Evolutionary conservation across 345 rosid species (phyloP).

Genomic region (Xanthoceras sorbifolium): DNA sequence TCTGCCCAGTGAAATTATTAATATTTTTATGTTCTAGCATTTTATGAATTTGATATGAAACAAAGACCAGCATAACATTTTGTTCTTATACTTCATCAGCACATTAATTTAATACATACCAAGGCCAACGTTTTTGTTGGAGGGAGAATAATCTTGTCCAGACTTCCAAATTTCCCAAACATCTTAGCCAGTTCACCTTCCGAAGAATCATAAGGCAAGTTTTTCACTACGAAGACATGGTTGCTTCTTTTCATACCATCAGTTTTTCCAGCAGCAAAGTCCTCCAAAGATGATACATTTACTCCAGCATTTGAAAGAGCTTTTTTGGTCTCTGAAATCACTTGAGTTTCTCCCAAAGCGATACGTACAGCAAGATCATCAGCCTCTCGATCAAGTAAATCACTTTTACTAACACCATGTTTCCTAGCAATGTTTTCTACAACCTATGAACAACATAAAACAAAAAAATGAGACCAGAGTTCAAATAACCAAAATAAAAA

Average conservation of each 20-base stretch:
- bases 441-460: conserved; percentile 44
- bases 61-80: too few relatives aligned
- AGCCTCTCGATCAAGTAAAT: conserved; percentile 82
- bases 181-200: conserved; percentile 77
- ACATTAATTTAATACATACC: conserved; percentile 45
- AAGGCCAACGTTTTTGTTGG: conserved; percentile 86
- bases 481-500: conserved; percentile 8
- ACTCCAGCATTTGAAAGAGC: conserved; percentile 81
- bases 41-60: too few relatives aligned
- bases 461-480: conserved; percentile 1
- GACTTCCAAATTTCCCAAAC: conserved; percentile 83
- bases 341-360: conserved; percentile 97
- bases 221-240: conserved; percentile 79
- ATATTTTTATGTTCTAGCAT: too few relatives aligned
- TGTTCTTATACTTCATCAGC: too few relatives aligned
- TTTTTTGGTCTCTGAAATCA: conserved; percentile 85
- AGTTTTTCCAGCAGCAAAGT: conserved; percentile 57
- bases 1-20: too few relatives aligned
- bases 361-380: conserved; percentile 95
- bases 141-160: conserved; percentile 84
- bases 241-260: conserved; percentile 77
- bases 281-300: conserved; percentile 70
- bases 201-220: conserved; percentile 88
- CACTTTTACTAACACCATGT: conserved; percentile 87
- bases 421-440: conserved; percentile 84